Evolutionary conservation across 345 rosid genomes (phyloP).

Genomic region (Arabis hirsuta): DNA sequence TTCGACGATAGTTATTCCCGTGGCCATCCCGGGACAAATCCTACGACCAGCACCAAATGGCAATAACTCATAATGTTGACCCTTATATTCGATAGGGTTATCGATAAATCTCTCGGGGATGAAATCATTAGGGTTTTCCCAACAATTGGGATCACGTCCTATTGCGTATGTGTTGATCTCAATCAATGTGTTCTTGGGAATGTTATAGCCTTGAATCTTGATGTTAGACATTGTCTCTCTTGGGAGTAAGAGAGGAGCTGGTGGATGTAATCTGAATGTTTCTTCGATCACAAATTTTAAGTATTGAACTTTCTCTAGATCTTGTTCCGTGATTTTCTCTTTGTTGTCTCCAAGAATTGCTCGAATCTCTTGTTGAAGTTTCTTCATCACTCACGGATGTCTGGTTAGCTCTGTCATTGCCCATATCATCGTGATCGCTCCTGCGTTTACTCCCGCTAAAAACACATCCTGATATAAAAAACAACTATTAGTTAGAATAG

Average conservation of each 20-base stretch:
- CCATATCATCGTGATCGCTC: slow-evolving; percentile 54
- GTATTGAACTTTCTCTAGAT: slow-evolving; percentile 47
- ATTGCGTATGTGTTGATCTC: slow-evolving; percentile 54
- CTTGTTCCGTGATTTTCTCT: slow-evolving; percentile 40
- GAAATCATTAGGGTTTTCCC: slow-evolving; percentile 53
- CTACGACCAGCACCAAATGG: slow-evolving; percentile 66
- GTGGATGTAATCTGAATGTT: slow-evolving; percentile 61
- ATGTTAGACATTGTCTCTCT: slow-evolving; percentile 47
- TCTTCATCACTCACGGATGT: slow-evolving; percentile 58
- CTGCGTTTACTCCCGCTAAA: slow-evolving; percentile 55
- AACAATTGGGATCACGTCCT: slow-evolving; percentile 52
- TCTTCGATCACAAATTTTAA: slow-evolving; percentile 54
- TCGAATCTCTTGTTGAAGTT: slow-evolving; percentile 60
- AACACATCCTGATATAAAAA: slow-evolving; percentile 48
- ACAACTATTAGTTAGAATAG: neutral
- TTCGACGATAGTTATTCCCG: slow-evolving; percentile 46
- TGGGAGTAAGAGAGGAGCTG: slow-evolving; percentile 52
- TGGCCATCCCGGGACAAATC: slow-evolving; percentile 52
- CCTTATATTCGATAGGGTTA: slow-evolving; percentile 50
- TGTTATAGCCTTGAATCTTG: slow-evolving; percentile 49
- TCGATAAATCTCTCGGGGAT: slow-evolving; percentile 53
- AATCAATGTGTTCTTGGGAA: slow-evolving; percentile 47
- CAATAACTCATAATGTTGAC: slow-evolving; percentile 54
- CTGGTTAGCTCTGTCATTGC: slow-evolving; percentile 61
- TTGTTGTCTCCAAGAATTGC: slow-evolving; percentile 39